Conservation (phyloP, 2,329 filamentous ascomycete species). For the Fusarium tuaranense region DNA sequence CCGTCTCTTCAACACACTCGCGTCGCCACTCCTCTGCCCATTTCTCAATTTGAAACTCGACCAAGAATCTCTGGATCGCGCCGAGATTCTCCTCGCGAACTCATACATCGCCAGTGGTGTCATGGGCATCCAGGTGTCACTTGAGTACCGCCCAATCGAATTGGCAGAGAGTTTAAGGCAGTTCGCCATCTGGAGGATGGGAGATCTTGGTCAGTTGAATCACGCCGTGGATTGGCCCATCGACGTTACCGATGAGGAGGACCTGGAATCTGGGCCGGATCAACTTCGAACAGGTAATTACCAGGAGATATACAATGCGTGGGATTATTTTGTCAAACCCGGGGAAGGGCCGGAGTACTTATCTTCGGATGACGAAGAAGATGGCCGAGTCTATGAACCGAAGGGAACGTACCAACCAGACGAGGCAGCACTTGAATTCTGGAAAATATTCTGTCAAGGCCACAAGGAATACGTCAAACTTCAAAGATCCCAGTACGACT, state of each 20-base stretch:
- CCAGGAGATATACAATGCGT: not conserved
- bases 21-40: not conserved
- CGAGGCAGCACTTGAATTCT: not conserved
- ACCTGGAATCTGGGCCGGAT: not conserved
- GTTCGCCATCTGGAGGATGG: not conserved
- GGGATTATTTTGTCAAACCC: not conserved
- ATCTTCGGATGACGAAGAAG: not conserved
- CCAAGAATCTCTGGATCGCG: not conserved
- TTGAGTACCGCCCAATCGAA: not conserved
- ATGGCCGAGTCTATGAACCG: not conserved
- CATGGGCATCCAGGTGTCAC: not conserved
- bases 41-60: not conserved
- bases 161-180: not conserved
- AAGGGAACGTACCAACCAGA: not conserved
- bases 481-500: not conserved
- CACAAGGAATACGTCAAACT: not conserved
- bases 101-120: not conserved
- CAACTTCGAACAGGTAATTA: not conserved
- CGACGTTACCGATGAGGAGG: not conserved
- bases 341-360: not conserved
- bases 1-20: not conserved
- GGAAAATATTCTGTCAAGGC: not conserved
- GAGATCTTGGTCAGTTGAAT: not conserved
- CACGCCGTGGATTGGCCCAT: not conserved
- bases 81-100: not conserved